Evolutionary conservation across 768 basidiomycete species (phyloP).

Genomic region (Leccinellum albellum): DNA sequence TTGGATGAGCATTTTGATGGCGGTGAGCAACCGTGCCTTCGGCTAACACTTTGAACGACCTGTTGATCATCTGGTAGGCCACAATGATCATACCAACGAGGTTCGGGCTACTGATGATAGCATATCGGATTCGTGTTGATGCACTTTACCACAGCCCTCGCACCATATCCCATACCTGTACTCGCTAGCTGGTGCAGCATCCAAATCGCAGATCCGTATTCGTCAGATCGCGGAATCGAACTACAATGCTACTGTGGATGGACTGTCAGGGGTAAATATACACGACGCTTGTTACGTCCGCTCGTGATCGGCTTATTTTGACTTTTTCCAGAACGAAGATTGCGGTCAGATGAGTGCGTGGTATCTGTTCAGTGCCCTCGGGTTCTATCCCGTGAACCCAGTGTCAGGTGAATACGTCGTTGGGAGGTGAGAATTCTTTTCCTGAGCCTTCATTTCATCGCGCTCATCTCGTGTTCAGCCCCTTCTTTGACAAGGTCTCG

Average conservation of each 20-base stretch:
- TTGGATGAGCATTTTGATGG: slow-evolving; percentile 56
- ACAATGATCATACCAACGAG: slow-evolving; percentile 83
- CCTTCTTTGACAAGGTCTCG: slow-evolving; percentile 51
- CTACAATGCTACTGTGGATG: slow-evolving; percentile 66
- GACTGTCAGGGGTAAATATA: slow-evolving; percentile 63
- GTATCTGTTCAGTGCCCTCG: slow-evolving; percentile 80
- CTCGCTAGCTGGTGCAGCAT: slow-evolving; percentile 64
- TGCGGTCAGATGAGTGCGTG: slow-evolving; percentile 91
- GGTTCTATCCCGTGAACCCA: slow-evolving; percentile 84
- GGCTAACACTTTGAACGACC: background rate
- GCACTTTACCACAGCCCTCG: slow-evolving; percentile 51
- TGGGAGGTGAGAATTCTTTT: slow-evolving; percentile 49
- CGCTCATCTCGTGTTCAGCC: slow-evolving; percentile 24
- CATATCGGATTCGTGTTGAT: slow-evolving; percentile 7
- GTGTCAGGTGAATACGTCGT: slow-evolving; percentile 72
- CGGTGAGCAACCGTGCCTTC: slow-evolving; percentile 29
- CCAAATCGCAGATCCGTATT: slow-evolving; percentile 67
- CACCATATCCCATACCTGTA: slow-evolving; percentile 88
- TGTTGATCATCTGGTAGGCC: slow-evolving; percentile 40
- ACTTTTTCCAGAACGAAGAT: slow-evolving; percentile 65
- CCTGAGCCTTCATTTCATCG: background rate
- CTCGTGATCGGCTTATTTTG: background rate
- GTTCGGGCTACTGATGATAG: slow-evolving; percentile 14
- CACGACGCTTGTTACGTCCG: background rate
- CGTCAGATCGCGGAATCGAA: slow-evolving; percentile 59